A percentile compares a stretch with the other conserved stretches of the same genome.
Conservation (phyloP, 2,329 filamentous ascomycete species). For the Penicillium thymicola region DNA sequence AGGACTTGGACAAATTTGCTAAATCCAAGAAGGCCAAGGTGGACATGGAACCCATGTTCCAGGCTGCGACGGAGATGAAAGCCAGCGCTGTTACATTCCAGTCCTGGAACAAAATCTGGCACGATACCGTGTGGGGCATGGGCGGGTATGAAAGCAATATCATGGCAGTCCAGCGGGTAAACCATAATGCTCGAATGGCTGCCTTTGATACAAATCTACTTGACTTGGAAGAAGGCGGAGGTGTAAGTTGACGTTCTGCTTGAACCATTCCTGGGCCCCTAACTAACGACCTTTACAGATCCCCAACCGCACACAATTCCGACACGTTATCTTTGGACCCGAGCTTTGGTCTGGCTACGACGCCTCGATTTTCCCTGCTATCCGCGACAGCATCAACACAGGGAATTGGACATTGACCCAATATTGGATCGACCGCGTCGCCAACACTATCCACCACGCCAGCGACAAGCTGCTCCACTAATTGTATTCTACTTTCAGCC, state of each 20-base stretch:
- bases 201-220: conserved; percentile 79
- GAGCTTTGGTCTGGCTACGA: conserved; percentile 70
- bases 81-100: conserved; percentile 63
- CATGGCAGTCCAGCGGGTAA: conserved; percentile 64
- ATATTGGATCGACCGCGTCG: conserved; percentile 67
- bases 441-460: conserved; percentile 63
- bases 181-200: conserved; percentile 75
- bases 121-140: conserved; percentile 64
- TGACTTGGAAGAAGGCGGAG: conserved; percentile 68
- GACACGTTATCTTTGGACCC: conserved; percentile 86
- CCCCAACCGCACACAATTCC: conserved; percentile 86
- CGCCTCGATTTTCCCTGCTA: conserved; percentile 72
- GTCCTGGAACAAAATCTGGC: conserved; percentile 75
- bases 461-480: conserved; percentile 47
- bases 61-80: conserved; percentile 62
- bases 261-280: background rate
- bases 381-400: conserved; percentile 72
- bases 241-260: conserved; percentile 58
- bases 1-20: conserved; percentile 64
- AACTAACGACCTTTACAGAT: conserved; percentile 51
- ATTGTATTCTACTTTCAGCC: conserved; percentile 11
- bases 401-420: conserved; percentile 69
- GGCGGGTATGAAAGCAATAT: conserved; percentile 73
- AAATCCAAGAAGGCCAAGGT: conserved; percentile 53
- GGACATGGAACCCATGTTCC: conserved; percentile 57